These are phyloP conservation scores for Colletotrichum sojae DNA, from an alignment of 2,329 filamentous ascomycete genomes.

Conservation along the genomic window DNA sequence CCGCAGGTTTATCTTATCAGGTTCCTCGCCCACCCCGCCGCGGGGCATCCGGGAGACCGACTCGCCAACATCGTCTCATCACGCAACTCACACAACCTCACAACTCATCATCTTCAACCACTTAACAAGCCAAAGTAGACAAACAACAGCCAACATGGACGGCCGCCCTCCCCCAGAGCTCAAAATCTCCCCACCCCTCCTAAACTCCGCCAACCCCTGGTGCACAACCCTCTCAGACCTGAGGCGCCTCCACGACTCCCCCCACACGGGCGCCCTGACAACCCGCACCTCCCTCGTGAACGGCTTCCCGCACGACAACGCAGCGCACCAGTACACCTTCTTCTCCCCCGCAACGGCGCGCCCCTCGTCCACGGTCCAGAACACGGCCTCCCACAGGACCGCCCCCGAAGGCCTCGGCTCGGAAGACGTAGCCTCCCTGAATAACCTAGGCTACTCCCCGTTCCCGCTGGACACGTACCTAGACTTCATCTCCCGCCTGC, in stretches of 20 bases:
- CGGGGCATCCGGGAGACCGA: background rate
- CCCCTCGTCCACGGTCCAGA: constrained; percentile 41
- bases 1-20: background rate
- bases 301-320: constrained; percentile 75
- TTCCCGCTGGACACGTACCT: constrained; percentile 72
- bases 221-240: constrained; percentile 77
- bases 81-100: background rate
- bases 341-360: constrained; percentile 63
- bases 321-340: constrained; percentile 76
- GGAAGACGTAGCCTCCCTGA: constrained; percentile 65
- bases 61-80: background rate
- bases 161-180: constrained; percentile 49
- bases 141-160: constrained; percentile 22
- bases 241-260: constrained; percentile 69
- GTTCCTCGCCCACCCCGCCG: background rate
- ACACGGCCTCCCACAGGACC: constrained; percentile 44
- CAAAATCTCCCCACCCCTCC: constrained; percentile 72
- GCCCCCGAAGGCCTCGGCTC: constrained; percentile 32
- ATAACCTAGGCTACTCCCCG: constrained; percentile 83
- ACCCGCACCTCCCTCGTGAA: constrained; percentile 77
- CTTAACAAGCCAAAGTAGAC: too few relatives aligned
- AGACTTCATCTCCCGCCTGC: constrained; percentile 65
- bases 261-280: constrained; percentile 80
- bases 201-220: constrained; percentile 85
- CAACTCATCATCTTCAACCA: background rate